Evolutionary conservation across 129 eudicot genomes (phyloP), one percentile per base, ranked within the genome.

Genomic region (Cynara cardunculus): DNA sequence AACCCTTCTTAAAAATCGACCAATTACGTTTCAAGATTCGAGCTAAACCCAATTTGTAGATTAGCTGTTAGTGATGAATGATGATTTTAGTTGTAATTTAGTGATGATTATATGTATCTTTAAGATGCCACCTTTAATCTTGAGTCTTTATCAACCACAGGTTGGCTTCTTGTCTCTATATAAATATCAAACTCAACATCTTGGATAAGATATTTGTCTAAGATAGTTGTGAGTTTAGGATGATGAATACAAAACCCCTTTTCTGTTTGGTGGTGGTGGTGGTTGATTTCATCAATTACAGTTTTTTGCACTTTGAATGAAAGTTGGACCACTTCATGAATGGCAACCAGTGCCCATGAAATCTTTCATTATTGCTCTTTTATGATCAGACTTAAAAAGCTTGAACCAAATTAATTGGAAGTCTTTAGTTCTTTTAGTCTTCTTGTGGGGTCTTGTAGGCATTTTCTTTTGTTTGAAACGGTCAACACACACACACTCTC

Each of bases 301-400:
- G 75, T 83, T 74, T 69, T 71, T 69, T 71, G 82, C 79, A 62
- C 70, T 67, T 44, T 68, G 82, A 28, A 83, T 83, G 86, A 83
- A 77, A 71, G 69, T 44, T 85, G 89, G 89, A 83, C 91, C 93
- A 87, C 85, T 76, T 79, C 66, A 28, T 75, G 34, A 21, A 70
- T 68, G 59, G 78, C 31, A 72, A 46, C 49, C 25, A 71, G 64
- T 80, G 79, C 74, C 73, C 81, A 76, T 82, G 74, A 77, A 69
- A 83, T 64, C 22, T 21, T 85, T 21, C 81, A 30, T 62, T 25
- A 25, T 56, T 59, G 79, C 68, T 75, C 27, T 86, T 82, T 22
- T 62, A 73, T 44, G 37, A 37, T 34, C 68, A 44, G 21, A 66
- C 61, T 74, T 65, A 64, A 79, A 64, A 79, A 69, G 77, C 64